Evolutionary conservation across 140 eudicot genomes (phyloP).

Genomic region (Flaveria floridana): DNA sequence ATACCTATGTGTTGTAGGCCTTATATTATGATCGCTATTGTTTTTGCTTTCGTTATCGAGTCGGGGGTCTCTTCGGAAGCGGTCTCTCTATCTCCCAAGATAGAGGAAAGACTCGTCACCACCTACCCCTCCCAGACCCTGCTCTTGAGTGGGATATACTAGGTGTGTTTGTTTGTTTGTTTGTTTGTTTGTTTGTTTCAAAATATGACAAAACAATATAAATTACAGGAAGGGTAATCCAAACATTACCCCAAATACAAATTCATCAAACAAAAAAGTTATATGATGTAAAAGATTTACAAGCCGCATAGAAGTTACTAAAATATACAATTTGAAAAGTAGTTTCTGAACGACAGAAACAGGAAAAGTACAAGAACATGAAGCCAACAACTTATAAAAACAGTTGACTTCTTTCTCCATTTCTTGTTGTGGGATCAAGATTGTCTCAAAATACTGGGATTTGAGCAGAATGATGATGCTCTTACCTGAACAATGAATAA

Average conservation of each 20-base stretch:
- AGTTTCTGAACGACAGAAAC: neutral
- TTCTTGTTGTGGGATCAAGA: neutral
- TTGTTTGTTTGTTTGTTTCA: too few relatives aligned
- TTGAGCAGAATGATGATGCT: neutral
- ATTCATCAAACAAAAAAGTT: neutral
- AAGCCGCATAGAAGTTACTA: neutral
- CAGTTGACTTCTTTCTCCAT: neutral
- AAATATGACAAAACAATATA: neutral
- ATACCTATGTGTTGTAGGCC: too few relatives aligned
- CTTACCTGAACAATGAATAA: neutral
- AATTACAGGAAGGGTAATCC: neutral
- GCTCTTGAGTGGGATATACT: too few relatives aligned
- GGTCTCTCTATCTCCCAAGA: too few relatives aligned
- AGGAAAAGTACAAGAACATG: neutral
- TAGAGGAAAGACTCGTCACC: too few relatives aligned
- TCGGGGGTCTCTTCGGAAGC: too few relatives aligned
- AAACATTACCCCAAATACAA: neutral
- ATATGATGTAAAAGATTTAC: neutral
- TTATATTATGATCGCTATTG: too few relatives aligned
- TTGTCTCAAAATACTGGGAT: neutral
- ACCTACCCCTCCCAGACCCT: too few relatives aligned
- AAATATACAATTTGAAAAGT: neutral
- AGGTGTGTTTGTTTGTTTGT: too few relatives aligned
- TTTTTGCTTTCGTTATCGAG: too few relatives aligned
- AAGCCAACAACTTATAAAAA: neutral